Percentiles rank a stretch among this genome's conserved stretches.
Conservation (phyloP, 2,329 filamentous ascomycete genomes). For the Rutstroemia sp. region DNA sequence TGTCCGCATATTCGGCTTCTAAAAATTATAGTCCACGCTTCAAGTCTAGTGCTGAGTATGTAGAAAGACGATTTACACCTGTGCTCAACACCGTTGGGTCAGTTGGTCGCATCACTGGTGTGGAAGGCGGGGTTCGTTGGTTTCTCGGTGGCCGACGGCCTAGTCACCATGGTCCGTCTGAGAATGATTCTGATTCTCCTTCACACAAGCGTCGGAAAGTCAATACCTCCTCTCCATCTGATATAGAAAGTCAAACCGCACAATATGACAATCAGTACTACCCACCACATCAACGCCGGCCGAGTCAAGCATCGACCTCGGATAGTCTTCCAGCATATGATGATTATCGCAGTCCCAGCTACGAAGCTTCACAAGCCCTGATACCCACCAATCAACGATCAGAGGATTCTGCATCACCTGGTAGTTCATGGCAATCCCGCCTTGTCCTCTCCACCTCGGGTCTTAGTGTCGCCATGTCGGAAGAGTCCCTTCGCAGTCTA, state of each 20-base stretch:
- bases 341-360: conserved; percentile 66
- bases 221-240: conserved; percentile 33
- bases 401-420: conserved; percentile 22
- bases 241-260: conserved; percentile 20
- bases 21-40: conserved; percentile 89
- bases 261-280: conserved; percentile 26
- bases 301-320: conserved; percentile 38
- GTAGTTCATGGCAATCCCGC: conserved; percentile 65
- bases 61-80: conserved; percentile 81
- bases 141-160: conserved; percentile 55
- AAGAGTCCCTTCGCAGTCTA: conserved; percentile 75
- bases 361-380: conserved; percentile 50
- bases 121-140: conserved; percentile 80
- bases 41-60: conserved; percentile 82
- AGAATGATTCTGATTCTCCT: conserved; percentile 39
- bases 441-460: conserved; percentile 87
- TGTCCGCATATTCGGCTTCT: conserved; percentile 77
- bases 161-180: conserved; percentile 30
- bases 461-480: conserved; percentile 83
- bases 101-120: conserved; percentile 76
- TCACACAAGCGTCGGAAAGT: conserved; percentile 55
- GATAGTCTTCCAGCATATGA: conserved; percentile 82
- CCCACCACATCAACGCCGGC: conserved; percentile 23
- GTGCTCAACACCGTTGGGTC: conserved; percentile 81
- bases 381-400: conserved; percentile 26